Base-by-base conservation (phyloP, 2,329 filamentous ascomycete species). In the Talaromyces rugulosus region DNA sequence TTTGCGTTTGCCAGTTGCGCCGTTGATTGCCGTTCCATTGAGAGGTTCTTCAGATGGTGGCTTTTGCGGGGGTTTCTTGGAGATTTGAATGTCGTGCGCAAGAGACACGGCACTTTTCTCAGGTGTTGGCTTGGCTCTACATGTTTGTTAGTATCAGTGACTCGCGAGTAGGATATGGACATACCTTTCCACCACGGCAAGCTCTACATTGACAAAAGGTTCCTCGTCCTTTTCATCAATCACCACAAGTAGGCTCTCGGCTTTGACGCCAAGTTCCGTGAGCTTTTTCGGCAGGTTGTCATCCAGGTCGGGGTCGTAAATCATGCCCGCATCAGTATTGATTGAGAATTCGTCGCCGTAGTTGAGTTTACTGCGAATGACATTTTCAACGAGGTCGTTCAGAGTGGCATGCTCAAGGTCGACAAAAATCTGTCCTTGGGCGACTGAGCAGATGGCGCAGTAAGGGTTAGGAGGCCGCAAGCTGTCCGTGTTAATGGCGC, bases 251-350 rank as follows among this genome's bases (percentile, higher is more conserved):
- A 96, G 94, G 58, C 84, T 88, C 66, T 90, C 90, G 28, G 84
- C 80, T 62, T 84, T 84, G 68, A 97, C 85, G 11, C 89, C 90
- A 8, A 97, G 82, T 23, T 96, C 90, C 30, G 77, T 82, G 57
- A 99, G 83, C 64, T 89, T 92, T 79, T 92, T 96, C 1, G 81
- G 75, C 0, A 98, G 79, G 69, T 97, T 96, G 62, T 96, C 91
- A 4, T 91, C 91, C 70, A 96, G 86, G 61, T 98, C 95, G 0
- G 88, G 85, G 69, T 98, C 95, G 69, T 96, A 98, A 50, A 98
- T 82, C n/a, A 93, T 82, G 57, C 89, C 89, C 9, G 84, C 81
- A 6, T 92, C 88, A 62, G 85, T 92, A 70, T 85, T 89, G 62
- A 98, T 80, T 3, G 88, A 89, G 66, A 98, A 86, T 58, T 96